These are phyloP conservation scores for Metschnikowia bowlesiae DNA, from an alignment of 805 yeast species.

Conservation along the genomic window DNA sequence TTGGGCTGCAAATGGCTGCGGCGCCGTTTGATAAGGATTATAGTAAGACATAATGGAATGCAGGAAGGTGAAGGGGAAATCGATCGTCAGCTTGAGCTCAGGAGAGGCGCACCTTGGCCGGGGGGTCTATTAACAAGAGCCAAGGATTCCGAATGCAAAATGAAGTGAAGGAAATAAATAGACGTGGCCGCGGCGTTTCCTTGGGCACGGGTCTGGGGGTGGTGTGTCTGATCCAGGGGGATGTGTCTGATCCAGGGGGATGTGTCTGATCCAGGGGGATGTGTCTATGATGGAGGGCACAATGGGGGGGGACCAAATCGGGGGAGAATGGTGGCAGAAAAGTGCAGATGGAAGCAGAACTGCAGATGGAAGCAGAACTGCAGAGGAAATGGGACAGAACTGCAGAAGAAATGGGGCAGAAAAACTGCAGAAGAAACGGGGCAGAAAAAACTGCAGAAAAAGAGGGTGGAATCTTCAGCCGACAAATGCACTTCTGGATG, in stretches of 20 bases:
- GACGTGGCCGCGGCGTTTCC: background rate
- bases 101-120: background rate
- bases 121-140: background rate
- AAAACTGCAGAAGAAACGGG: background rate
- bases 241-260: background rate
- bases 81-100: background rate
- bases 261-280: no score
- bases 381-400: background rate
- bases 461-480: background rate
- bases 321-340: background rate
- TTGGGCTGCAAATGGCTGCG: constrained; percentile 22
- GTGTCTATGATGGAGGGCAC: background rate
- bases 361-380: no score
- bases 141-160: constrained; percentile 5
- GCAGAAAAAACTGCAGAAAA: background rate
- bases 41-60: constrained; percentile 34
- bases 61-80: constrained; percentile 5
- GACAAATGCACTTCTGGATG: background rate
- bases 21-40: constrained; percentile 36
- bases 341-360: no score
- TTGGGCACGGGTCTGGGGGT: no score
- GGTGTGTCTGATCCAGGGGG: background rate
- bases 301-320: background rate
- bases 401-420: background rate
- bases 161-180: constrained; percentile 8